Evolutionary conservation across 2,329 filamentous ascomycete species (phyloP), one percentile per base, ranked within the genome.

Genomic region (Karstenula rhodostoma): DNA sequence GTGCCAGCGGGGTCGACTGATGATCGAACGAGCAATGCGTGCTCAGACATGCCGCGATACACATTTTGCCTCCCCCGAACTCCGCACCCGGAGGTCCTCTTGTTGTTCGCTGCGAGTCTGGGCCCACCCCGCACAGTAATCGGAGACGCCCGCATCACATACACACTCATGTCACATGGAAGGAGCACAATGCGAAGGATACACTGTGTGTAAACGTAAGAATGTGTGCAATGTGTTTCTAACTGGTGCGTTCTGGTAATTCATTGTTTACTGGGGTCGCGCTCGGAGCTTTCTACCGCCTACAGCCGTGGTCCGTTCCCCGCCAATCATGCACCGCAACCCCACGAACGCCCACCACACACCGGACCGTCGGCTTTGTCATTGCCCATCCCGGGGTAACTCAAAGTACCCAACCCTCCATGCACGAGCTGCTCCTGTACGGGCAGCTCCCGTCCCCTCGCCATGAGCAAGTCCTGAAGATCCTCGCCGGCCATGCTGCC

Each of bases 401-500:
- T 50, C 32, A 44, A 51, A 54, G 48, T 61, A 52, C 51, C 60
- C 23, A 13, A 27, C 33, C 51, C 43, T 62, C 59, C 60, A 89
- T 89, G 87, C 86, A 89, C 76, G 87, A 89, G 79, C 81, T 88
- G 66, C 78, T 87, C 50, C 82, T 89, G 48, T 88, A 85, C 77
- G 86, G 85, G 68, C 84, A 86, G 69, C 81, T 89, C 58, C 82
- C 86, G 10, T 73, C 77, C 35, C 76, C 82, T 42, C 85, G 87
- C 69, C 86, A 88, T 79, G 79, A 85, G 71, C 86, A 87, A 74
- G 81, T 88, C 19, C 78, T 89, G 56, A 84, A 86, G 70, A 85
- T 89, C 67, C 80, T 90, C 49, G 83, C 86, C 42, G 87, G 87
- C 55, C 76, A 88, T 57, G 84, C 86, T 52, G 85, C 84, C 67